A percentile compares a stretch with the other conserved stretches of the same genome.
phyloP scores from a whole-genome alignment of 2,329 filamentous ascomycete species.

The Periconia sp. region DNA sequence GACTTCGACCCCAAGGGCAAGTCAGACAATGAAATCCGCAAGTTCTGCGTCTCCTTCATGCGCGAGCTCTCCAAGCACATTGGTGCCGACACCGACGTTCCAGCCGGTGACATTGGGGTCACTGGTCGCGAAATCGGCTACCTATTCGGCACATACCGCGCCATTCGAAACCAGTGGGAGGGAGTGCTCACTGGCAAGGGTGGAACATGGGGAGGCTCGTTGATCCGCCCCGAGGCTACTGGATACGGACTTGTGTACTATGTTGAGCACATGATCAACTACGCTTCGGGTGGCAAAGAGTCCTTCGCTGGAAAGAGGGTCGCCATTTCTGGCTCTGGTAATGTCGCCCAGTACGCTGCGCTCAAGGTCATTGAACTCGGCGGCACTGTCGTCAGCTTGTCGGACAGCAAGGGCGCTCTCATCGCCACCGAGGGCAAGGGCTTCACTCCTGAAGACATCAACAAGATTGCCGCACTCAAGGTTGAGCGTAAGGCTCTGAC shows the following conservation, averaged over 20 bases:
- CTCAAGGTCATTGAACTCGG: constrained; percentile 97
- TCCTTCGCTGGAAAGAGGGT: constrained; percentile 89
- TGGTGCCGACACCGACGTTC: constrained; percentile 89
- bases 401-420: constrained; percentile 85
- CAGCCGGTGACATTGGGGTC: constrained; percentile 95
- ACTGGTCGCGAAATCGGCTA: constrained; percentile 89
- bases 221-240: constrained; percentile 96
- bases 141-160: constrained; percentile 92
- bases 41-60: constrained; percentile 97
- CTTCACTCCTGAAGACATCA: constrained; percentile 79
- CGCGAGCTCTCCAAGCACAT: constrained; percentile 94
- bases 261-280: constrained; percentile 61
- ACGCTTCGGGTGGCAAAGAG: constrained; percentile 77
- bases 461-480: constrained; percentile 82
- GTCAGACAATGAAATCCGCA: constrained; percentile 93
- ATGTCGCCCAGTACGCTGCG: constrained; percentile 96
- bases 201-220: constrained; percentile 83
- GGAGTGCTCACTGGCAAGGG: constrained; percentile 97
- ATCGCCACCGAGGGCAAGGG: constrained; percentile 69
- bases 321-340: constrained; percentile 93
- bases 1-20: constrained; percentile 99
- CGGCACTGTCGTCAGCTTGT: constrained; percentile 87
- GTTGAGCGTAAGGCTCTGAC: constrained; percentile 81
- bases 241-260: constrained; percentile 92
- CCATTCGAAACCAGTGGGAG: constrained; percentile 87